These are phyloP conservation scores for Volvariella surrecta DNA, from an alignment of 1,284 basidiomycete genomes.

Conservation along the genomic window DNA sequence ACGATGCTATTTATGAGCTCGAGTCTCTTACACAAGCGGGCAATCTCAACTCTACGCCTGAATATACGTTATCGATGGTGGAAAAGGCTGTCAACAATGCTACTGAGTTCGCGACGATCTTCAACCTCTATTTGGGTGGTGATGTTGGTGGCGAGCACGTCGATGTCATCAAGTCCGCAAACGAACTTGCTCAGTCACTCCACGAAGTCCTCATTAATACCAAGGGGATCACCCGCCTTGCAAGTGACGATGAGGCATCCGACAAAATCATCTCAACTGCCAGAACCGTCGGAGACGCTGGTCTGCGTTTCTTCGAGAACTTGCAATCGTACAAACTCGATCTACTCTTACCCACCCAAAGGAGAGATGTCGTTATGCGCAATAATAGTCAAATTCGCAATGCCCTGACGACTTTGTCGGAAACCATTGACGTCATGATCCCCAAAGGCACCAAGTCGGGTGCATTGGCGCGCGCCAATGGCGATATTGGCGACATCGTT, in stretches of 20 bases:
- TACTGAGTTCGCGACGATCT: constrained; percentile 93
- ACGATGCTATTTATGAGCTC: constrained; percentile 95
- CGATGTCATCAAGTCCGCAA: constrained; percentile 96
- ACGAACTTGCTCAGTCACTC: constrained; percentile 91
- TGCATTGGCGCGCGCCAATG: constrained; percentile 71
- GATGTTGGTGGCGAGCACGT: constrained; percentile 93
- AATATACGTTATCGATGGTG: constrained; percentile 97
- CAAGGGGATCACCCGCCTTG: constrained; percentile 92
- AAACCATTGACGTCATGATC: constrained; percentile 79
- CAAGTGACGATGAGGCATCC: constrained; percentile 84
- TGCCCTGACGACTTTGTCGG: constrained; percentile 80
- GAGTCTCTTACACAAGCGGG: constrained; percentile 93
- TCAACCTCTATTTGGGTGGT: constrained; percentile 85
- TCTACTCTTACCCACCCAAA: constrained; percentile 62
- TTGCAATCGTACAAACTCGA: constrained; percentile 93
- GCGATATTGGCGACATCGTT: constrained; percentile 94
- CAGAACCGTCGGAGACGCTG: constrained; percentile 80
- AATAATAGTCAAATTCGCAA: constrained; percentile 83
- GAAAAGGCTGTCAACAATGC: constrained; percentile 94
- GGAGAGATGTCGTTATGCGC: constrained; percentile 83
- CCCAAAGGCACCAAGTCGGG: constrained; percentile 77
- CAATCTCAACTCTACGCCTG: constrained; percentile 93
- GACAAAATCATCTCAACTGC: constrained; percentile 88
- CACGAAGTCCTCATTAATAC: constrained; percentile 89
- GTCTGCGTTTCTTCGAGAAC: constrained; percentile 90